Conservation (phyloP, 108 stramenopile genomes). For the Aureococcus anophagefferens region DNA sequence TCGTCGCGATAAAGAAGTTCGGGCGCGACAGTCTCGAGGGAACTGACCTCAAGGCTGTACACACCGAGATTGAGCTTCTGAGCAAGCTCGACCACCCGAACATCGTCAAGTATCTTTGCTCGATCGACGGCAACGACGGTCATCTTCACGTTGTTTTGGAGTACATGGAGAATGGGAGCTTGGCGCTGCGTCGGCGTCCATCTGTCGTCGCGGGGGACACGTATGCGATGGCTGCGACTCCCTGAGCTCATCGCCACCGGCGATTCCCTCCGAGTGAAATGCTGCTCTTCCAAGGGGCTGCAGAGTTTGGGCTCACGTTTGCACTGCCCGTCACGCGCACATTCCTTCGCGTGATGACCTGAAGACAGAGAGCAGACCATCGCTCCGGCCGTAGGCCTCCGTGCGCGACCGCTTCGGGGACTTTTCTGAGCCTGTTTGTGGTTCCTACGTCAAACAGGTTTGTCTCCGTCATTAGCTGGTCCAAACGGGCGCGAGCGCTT, state of each 20-base stretch:
- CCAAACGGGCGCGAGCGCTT: not conserved
- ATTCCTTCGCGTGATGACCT: no score
- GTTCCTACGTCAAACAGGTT: not conserved
- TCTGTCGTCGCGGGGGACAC: no score
- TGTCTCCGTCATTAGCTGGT: not conserved
- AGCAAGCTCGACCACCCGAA: conserved; percentile 51
- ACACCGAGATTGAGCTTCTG: conserved; percentile 39
- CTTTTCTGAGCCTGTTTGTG: conserved; percentile 37
- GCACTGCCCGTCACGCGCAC: no score
- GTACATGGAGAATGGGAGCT: conserved; percentile 37
- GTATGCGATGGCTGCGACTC: no score
- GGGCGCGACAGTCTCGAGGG: not conserved
- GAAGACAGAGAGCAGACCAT: no score
- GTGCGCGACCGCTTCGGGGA: conserved; percentile 33
- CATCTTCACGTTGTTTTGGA: conserved; percentile 46
- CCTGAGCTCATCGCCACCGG: no score
- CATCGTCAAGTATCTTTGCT: conserved; percentile 53
- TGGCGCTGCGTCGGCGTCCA: no score
- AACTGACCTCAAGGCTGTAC: not conserved
- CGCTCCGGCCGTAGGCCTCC: not conserved
- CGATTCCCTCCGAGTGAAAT: no score
- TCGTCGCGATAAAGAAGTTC: not conserved
- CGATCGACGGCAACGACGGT: conserved; percentile 8
- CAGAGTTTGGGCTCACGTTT: no score
- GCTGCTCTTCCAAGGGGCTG: no score